Evolutionary conservation across 208 protist species (phyloP), one percentile per base, ranked within the genome.

Genomic region (Herpetomonas samuelpessoai): DNA sequence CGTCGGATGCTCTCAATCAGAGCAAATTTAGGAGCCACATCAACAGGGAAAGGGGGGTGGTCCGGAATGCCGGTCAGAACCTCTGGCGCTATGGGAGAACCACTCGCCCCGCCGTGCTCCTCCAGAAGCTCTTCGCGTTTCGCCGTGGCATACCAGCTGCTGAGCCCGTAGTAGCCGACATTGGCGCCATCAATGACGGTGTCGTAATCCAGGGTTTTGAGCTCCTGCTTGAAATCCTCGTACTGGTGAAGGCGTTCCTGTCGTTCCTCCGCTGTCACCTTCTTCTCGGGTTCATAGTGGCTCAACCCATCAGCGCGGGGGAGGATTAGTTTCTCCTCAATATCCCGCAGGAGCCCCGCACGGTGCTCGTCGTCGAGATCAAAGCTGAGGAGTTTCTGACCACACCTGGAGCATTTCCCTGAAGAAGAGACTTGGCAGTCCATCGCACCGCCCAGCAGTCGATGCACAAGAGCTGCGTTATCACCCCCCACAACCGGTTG

Each of bases 121-220:
- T 48, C 21, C 2, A 64, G 70, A 60, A 95, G 73, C 46, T 74
- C 48, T n/a, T 48, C 64, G 27, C 73, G 70, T 65, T 92, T 91
- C n/a, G 81, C 83, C 46, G 79, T 75, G 19, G 56, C 22, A 50
- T 91, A 90, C 85, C 86, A 90, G 60, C 69, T 86, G 47, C 55
- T 91, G 27, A 93, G 68, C 0, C 87, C 87, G 71, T 93, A 93
- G 57, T 93, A 93, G 19, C 87, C 85, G 22, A 91, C 68, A 52
- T 90, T 91, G 0, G 85, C 84, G 24, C 86, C 88, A 45, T 92
- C 86, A 68, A 92, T 88, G 27, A 94, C 71, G 0, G 81, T 76
- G 72, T 92, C 85, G 66, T 79, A 92, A 4, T 69, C 50, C 59
- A 74, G 59, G 6, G n/a, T 61, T 10, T 60, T 31, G 30, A 88